A percentile compares a stretch with the other conserved stretches of the same genome.
Conservation (phyloP, 2,329 filamentous ascomycete species). For the Monilinia aucupariae region DNA sequence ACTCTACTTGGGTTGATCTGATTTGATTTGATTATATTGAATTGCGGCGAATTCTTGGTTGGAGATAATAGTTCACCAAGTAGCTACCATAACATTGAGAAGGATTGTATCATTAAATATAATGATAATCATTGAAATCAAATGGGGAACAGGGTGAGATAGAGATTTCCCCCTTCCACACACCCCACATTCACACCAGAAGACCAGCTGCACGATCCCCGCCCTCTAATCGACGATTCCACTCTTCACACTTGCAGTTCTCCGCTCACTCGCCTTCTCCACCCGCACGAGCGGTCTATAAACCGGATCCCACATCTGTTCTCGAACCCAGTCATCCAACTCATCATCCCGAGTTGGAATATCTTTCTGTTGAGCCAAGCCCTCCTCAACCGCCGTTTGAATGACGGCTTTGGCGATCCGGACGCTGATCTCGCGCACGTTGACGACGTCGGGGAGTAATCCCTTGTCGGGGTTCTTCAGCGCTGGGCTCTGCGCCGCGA, state of each 20-base stretch:
- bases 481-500: conserved; percentile 67
- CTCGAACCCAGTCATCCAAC: conserved; percentile 55
- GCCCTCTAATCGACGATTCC: conserved; percentile 37
- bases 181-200: too few species aligned
- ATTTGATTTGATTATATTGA: too few species aligned
- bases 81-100: too few species aligned
- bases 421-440: conserved; percentile 71
- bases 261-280: conserved; percentile 44
- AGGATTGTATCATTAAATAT: too few species aligned
- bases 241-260: conserved; percentile 55
- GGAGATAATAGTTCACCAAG: too few species aligned
- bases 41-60: too few species aligned
- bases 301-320: conserved; percentile 74
- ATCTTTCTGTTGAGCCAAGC: conserved; percentile 55
- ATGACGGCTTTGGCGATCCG: conserved; percentile 73
- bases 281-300: conserved; percentile 62
- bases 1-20: too few species aligned
- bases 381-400: conserved; percentile 62
- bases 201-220: neutral
- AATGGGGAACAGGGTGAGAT: too few species aligned
- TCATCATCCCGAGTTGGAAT: conserved; percentile 51
- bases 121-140: too few species aligned
- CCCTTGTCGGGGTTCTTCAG: conserved; percentile 46
- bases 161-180: too few species aligned
- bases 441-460: conserved; percentile 68